phyloP scores from a whole-genome alignment of 495 filamentous ascomycete species.

The Talaromyces liani region DNA sequence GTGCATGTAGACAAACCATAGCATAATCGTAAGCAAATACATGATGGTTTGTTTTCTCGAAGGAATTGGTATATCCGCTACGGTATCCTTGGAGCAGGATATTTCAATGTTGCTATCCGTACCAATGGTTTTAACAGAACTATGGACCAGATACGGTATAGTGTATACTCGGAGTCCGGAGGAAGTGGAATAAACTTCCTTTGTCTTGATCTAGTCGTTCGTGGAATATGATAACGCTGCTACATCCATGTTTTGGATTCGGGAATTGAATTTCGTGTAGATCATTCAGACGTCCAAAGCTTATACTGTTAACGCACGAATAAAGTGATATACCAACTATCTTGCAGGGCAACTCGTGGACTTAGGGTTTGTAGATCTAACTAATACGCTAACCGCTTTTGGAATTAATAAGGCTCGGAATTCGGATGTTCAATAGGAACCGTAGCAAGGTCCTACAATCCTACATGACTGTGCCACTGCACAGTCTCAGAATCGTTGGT shows the following conservation, averaged over 20 bases:
- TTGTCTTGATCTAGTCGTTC: background rate
- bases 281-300: background rate
- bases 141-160: background rate
- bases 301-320: background rate
- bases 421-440: background rate
- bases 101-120: background rate
- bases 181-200: background rate
- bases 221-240: background rate
- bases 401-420: background rate
- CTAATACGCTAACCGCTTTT: background rate
- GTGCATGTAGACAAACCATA: no score
- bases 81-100: background rate
- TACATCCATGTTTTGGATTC: background rate
- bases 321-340: background rate
- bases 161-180: background rate
- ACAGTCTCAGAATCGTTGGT: no score
- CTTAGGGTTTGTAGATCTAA: background rate
- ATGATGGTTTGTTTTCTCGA: background rate
- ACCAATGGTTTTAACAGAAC: no score
- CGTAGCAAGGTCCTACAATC: background rate
- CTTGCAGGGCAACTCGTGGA: background rate
- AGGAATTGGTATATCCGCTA: background rate
- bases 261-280: background rate
- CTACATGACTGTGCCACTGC: background rate
- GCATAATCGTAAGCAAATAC: no score